These are phyloP conservation scores for Fusarium buxicola DNA, from an alignment of 2,329 filamentous ascomycete genomes.

Conservation along the genomic window DNA sequence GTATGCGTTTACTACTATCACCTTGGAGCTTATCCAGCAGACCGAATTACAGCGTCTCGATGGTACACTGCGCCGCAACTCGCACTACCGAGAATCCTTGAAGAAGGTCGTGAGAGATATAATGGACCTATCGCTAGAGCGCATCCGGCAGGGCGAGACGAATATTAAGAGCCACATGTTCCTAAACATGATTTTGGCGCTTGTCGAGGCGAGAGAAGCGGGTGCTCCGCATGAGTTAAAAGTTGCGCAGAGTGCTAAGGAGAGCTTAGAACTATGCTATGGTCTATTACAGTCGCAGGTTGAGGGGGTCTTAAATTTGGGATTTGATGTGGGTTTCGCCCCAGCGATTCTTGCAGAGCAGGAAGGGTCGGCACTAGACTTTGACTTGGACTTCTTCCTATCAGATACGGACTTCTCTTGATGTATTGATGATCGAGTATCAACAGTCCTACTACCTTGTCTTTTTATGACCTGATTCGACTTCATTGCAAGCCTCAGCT, in stretches of 20 bases:
- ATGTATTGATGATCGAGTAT: background rate
- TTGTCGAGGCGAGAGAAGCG: slow-evolving; percentile 52
- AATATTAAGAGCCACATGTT: slow-evolving; percentile 59
- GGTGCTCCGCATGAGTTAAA: slow-evolving; percentile 40
- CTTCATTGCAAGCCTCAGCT: background rate
- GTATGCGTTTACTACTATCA: slow-evolving; percentile 49
- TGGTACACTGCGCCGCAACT: slow-evolving; percentile 45
- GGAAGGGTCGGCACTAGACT: background rate
- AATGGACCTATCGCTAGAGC: slow-evolving; percentile 44
- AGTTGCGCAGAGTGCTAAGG: slow-evolving; percentile 49
- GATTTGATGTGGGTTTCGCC: background rate
- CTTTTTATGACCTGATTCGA: background rate
- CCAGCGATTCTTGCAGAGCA: background rate
- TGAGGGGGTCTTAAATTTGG: background rate
- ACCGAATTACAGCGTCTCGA: slow-evolving; percentile 45
- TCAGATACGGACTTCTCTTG: slow-evolving; percentile 6
- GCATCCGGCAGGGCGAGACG: slow-evolving; percentile 56
- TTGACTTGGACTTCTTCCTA: slow-evolving; percentile 9
- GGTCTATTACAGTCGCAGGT: slow-evolving; percentile 40
- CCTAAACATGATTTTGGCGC: slow-evolving; percentile 53
- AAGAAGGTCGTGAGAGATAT: slow-evolving; percentile 48
- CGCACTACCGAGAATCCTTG: slow-evolving; percentile 47
- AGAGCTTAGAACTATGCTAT: slow-evolving; percentile 50
- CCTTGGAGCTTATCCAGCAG: slow-evolving; percentile 53
- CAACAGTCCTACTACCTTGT: background rate